Base-by-base conservation (phyloP, 2,329 filamentous ascomycete species). In the Phyllosticta ampelicida region DNA sequence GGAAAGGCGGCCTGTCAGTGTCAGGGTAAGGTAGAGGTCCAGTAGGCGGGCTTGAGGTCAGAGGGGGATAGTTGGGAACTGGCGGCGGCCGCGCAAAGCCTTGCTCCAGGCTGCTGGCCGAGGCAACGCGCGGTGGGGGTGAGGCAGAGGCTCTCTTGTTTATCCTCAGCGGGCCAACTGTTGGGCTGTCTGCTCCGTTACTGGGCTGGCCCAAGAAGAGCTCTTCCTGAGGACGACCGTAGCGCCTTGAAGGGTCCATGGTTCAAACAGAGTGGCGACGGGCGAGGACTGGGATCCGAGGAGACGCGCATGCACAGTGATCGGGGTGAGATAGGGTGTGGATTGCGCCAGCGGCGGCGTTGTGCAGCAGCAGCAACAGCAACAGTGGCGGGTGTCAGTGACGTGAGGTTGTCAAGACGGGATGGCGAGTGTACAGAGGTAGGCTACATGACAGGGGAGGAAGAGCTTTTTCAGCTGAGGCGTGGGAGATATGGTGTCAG, bases 161-260 rank as follows among this genome's bases (percentile, higher is more conserved):
- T 70, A 95, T 95, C 67, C 89, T 84, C 73, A 96, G 74, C 61
- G 90, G 90, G 66, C 88, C 88, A 65, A 95, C 82, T 18, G 87
- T 89, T 60, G 90, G 88, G 66, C 88, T 90, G 66, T 90, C 84
- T 51, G 73, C 72, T 58, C 72, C 74, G 54, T 71, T 66, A 51
- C 57, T 51, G 30, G 63, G 55, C 68, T 73, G 61, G 50, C 78
- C 73, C 63, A 95, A 81, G 75, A 95, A 92, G 77, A 95, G 86
- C 79, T 92, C 89, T 73, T 90, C 86, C 28, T 90, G 86, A 23
- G 86, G 82, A 64, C 86, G 78, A 66, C 86, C 86, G 68, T 86
- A 83, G 65, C 74, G 77, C 67, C 74, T 67, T 67, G 66, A 58
- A 69, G 70, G 72, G 69, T 79, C 78, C 71, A 73, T 73, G 58